Base-by-base conservation (phyloP, 176 grass and related monocot species). In the Bolboschoenus planiculmis region DNA sequence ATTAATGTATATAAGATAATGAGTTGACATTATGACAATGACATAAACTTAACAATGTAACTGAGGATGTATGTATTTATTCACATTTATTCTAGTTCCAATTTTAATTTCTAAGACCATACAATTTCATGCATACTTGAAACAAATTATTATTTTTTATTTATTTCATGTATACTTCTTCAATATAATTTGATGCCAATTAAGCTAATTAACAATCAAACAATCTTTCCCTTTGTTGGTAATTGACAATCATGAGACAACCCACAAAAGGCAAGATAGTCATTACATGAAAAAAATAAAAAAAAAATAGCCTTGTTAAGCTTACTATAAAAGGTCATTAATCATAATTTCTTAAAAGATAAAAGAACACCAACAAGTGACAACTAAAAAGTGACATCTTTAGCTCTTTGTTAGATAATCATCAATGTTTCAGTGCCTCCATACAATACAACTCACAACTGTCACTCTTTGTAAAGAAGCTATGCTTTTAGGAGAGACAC, bases 371-470 rank as follows among this genome's bases (percentile, higher is more conserved):
- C 4, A 14, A 53, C 50, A n/a, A n/a, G 31, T 53, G 26, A 77
- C 46, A 53, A 51, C 27, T 31, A 76, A 76, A 0, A 51, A 51
- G 13, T 20, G 6, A 53, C 10, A 4, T 2, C 29, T 53, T 76
- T 76, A 76, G 26, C 44, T 44, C 14, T 20, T 77, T 77, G 46
- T 2, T 77, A 51, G 71, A 76, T 27, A 50, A 76, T 76, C 72
- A 77, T 77, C 15, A 77, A 77, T 77, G 72, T 51, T 77, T 53
- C 44, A 51, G 29, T 77, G 46, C 53, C 72, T 53, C 27, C 46
- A 26, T 51, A 31, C 72, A 77, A 7, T 77, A 53, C 27, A 53
- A 77, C 33, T 53, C 46, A 50, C 7, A 50, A 50, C 46, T 53
- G 24, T 77, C 46, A 50, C 46, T 4, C 5, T 48, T 75, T 75